Evolutionary conservation across 495 filamentous ascomycete genomes (phyloP), one percentile per base, ranked within the genome.

Genomic region (Aspergillus taichungensis): DNA sequence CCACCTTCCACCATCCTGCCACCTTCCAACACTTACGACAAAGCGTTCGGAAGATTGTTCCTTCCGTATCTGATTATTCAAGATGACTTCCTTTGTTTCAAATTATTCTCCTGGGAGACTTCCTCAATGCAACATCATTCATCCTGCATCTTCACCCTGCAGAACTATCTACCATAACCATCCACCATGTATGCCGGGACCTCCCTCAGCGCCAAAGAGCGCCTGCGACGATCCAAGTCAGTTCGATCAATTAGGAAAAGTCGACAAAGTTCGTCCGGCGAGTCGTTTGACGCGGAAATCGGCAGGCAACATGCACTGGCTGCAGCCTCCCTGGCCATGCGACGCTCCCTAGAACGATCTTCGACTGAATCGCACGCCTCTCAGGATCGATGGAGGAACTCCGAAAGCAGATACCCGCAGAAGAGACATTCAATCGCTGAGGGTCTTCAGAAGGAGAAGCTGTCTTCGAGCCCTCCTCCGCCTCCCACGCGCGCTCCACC

Each of bases 301-400:
- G 76, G 77, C 8, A 72, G 76, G 38, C 64, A 70, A 30, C 76
- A 85, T 56, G 85, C 85, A 28, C 73, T 80, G 8, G 73, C 75
- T 33, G 85, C 85, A 39, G 85, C 85, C n/a, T 70, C 69, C 18
- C 63, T 73, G 49, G 85, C 85, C 34, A 88, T 79, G 65, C 58
- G 66, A 10, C 72, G 76, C 47, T 79, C 79, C 30, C 73, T 63
- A 34, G 72, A 70, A 47, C 65, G 73, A 37, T 55, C 53, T 1
- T 64, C 61, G 2, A 52, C 46, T 1, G 62, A 65, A 11, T 59
- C 58, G 6, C 53, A 53, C 34, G 44, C 48, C 40, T 57, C 64
- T 0, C 65, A 66, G 44, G 57, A 61, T 43, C 52, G 56, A 37
- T 39, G 62, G 11, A 64, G 62, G 6, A 67, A 58, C 2, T 60